Evolutionary conservation across 2,329 filamentous ascomycete species (phyloP).

Genomic region (Penicillium psychrosexuale): DNA sequence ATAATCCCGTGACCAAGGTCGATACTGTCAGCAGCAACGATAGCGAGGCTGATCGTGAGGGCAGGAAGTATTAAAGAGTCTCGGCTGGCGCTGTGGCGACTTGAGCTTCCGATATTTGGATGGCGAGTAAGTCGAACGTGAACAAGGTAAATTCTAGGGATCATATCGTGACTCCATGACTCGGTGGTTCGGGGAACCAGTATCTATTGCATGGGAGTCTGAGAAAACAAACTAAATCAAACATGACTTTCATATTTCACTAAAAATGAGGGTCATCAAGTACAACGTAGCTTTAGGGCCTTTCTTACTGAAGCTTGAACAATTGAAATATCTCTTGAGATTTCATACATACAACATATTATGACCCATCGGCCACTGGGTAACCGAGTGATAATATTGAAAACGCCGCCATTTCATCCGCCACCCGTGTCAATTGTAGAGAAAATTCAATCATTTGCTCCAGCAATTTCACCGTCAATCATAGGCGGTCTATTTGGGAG

Average conservation of each 20-base stretch:
- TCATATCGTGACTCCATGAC: neutral
- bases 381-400: neutral
- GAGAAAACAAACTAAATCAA: neutral
- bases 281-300: neutral
- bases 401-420: conserved; percentile 5
- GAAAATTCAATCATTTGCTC: neutral
- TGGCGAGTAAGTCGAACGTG: neutral
- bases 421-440: conserved; percentile 1
- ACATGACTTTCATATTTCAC: neutral
- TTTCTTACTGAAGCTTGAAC: neutral
- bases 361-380: conserved; percentile 1
- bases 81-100: neutral
- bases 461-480: conserved; percentile 5
- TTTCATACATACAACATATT: conserved; percentile 8
- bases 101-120: neutral
- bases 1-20: conserved; percentile 19
- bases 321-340: neutral
- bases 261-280: neutral
- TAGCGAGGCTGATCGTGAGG: conserved; percentile 21
- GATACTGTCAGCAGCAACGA: conserved; percentile 48
- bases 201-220: neutral
- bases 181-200: neutral
- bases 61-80: conserved; percentile 7
- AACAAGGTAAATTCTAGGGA: neutral
- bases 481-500: neutral